These are phyloP conservation scores for Solanum clarkiae DNA, from an alignment of 257 asterid genomes.

Conservation along the genomic window DNA sequence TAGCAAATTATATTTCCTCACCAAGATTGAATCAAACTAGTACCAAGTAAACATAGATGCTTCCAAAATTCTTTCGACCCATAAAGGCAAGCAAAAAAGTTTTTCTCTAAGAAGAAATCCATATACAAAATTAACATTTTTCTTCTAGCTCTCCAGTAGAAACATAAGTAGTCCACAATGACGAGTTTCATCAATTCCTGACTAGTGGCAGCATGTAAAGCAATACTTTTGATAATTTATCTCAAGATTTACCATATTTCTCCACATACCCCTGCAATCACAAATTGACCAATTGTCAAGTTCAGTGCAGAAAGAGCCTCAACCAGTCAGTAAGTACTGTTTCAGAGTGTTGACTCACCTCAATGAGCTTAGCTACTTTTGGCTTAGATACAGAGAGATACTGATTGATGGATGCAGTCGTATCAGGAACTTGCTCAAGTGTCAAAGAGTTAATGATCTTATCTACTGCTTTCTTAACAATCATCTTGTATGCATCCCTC, in stretches of 20 bases:
- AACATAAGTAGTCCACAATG: background rate
- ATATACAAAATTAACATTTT: background rate
- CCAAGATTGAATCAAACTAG: background rate
- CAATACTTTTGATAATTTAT: background rate
- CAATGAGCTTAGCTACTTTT: constrained; percentile 67
- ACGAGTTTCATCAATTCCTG: background rate
- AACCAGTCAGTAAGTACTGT: background rate
- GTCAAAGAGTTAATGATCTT: constrained; percentile 57
- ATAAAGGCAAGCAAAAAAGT: background rate
- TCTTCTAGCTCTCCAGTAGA: background rate
- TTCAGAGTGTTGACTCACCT: constrained; percentile 41
- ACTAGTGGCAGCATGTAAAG: background rate
- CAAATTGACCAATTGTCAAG: constrained; percentile 5
- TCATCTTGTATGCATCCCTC: constrained; percentile 68
- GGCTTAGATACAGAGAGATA: constrained; percentile 43
- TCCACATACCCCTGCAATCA: constrained; percentile 68
- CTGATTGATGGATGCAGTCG: constrained; percentile 38
- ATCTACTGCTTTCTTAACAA: constrained; percentile 63
- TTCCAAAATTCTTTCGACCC: background rate
- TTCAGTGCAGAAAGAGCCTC: background rate
- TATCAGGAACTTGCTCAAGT: constrained; percentile 54
- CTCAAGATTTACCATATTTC: constrained; percentile 51
- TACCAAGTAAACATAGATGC: background rate
- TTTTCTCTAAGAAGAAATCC: background rate
- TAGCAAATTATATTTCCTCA: background rate